These are phyloP conservation scores for Fragilaria radians DNA, from an alignment of 108 stramenopile genomes.

Conservation along the genomic window DNA sequence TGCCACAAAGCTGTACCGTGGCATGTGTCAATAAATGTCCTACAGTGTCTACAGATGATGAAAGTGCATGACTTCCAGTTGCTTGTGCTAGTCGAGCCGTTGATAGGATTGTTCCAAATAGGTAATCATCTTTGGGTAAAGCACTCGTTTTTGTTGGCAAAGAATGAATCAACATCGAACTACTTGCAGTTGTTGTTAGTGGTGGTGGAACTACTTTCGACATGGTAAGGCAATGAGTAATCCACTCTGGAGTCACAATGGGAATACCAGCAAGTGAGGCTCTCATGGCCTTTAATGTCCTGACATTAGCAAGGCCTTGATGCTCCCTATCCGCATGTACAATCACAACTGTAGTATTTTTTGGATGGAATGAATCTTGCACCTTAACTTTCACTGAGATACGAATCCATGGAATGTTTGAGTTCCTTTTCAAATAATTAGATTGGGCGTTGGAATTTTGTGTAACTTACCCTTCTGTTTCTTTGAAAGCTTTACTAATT, in stretches of 20 bases:
- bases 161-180: constrained; percentile 25
- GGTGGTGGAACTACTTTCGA: constrained; percentile 10
- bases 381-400: constrained; percentile 45
- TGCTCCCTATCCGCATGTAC: constrained; percentile 29
- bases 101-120: constrained; percentile 48
- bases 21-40: constrained; percentile 15
- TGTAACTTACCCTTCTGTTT: constrained; percentile 22
- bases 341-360: constrained; percentile 58
- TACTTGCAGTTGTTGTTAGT: too few species aligned
- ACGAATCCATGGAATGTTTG: too few species aligned
- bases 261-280: constrained; percentile 66
- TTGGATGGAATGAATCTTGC: constrained; percentile 40
- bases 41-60: constrained; percentile 8
- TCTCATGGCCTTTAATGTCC: constrained; percentile 77
- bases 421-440: too few species aligned
- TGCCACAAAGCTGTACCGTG: constrained; percentile 47
- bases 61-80: not conserved
- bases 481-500: not conserved
- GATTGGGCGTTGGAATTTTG: too few species aligned
- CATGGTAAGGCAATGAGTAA: constrained; percentile 27
- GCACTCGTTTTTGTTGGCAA: constrained; percentile 29
- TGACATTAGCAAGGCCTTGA: constrained; percentile 30
- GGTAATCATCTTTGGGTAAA: not conserved
- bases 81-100: constrained; percentile 23
- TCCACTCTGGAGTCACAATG: constrained; percentile 64